Evolutionary conservation across 108 stramenopile genomes (phyloP), one percentile per base, ranked within the genome.

Genomic region (Cyclotella baltica): DNA sequence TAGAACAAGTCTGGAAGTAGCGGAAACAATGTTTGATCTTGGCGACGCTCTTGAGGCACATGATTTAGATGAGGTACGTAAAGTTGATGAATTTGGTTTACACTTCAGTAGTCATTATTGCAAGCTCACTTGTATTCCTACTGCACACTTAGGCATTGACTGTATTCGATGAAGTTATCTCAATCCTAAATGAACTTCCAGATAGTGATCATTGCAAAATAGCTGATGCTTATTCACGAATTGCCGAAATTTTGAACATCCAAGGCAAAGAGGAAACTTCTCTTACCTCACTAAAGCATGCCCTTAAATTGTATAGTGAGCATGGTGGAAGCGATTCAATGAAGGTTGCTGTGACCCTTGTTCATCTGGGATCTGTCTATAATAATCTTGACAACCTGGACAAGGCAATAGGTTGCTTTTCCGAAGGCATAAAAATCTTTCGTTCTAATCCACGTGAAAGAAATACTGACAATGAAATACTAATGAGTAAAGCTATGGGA

Each of bases 331-430:
- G 84, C 51, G 86, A 87, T 22, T 84, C 87, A 25, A 55, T 70
- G 0, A 88, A 84, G 33, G 87, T 92, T 51, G 92, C 83, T 36
- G 73, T 83, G 30, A 92, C 85, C 19, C 65, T 92, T 4, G 83
- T 88, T 53, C 82, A 83, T 11, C 55, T 92, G 34, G 92, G 89
- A 38, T 67, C 82, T 48, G 82, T 88, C 46, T 86, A 90, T 30
- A 85, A 89, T 70, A 83, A 88, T 28, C 73, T 86, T 70, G 87
- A 83, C 0, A 71, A 90, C 35, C 75, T 84, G 50, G 87, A 88
- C 46, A 80, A 88, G 48, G 84, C 92, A 18, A 83, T 79, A 40
- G 80, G 76, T 25, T 88, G 89, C 65, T 89, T 90, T 47, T 75
- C 70, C 15, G 89, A 89, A 67, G 84, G 83, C 31, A 66, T 92